Conservation (phyloP, 352 stramenopile genomes). For the Phytophthora pluvialis region DNA sequence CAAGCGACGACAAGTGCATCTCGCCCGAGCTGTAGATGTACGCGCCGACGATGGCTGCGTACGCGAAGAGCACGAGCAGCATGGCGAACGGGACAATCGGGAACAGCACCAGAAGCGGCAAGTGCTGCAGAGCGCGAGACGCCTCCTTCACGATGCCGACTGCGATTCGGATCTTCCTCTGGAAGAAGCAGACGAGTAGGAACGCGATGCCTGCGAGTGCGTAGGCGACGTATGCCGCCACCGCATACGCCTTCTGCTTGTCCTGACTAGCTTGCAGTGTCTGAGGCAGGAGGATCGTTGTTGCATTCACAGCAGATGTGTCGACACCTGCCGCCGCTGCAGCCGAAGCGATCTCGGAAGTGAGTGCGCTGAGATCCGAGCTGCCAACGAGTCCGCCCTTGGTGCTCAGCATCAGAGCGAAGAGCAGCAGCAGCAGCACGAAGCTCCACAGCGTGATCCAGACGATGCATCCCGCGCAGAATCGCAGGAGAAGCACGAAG, state of each 20-base stretch:
- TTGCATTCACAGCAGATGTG: conserved; percentile 14
- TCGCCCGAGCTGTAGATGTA: conserved; percentile 74
- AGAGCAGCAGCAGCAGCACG: conserved; percentile 66
- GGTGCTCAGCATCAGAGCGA: conserved; percentile 76
- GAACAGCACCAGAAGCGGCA: conserved; percentile 76
- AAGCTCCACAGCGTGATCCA: conserved; percentile 77
- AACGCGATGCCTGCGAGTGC: conserved; percentile 64
- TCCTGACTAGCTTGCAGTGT: conserved; percentile 60
- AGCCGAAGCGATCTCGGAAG: conserved; percentile 46
- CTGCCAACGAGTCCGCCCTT: conserved; percentile 76
- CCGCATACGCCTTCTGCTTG: conserved; percentile 67
- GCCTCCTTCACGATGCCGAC: conserved; percentile 83
- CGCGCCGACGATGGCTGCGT: conserved; percentile 60
- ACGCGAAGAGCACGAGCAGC: conserved; percentile 71
- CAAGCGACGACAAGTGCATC: conserved; percentile 49
- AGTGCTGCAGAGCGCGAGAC: conserved; percentile 59
- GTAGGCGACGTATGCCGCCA: conserved; percentile 69
- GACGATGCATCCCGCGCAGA: conserved; percentile 75
- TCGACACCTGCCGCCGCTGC: conserved; percentile 49
- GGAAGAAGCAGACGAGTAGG: conserved; percentile 84
- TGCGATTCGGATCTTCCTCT: conserved; percentile 82
- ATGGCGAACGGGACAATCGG: conserved; percentile 68
- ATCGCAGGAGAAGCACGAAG: conserved; percentile 76
- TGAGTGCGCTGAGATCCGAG: conserved; percentile 48
- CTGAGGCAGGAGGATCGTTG: conserved; percentile 52